Evolutionary conservation across 257 asterid genomes (phyloP), one percentile per base, ranked within the genome.

Genomic region (Nicotiana noctiflora): DNA sequence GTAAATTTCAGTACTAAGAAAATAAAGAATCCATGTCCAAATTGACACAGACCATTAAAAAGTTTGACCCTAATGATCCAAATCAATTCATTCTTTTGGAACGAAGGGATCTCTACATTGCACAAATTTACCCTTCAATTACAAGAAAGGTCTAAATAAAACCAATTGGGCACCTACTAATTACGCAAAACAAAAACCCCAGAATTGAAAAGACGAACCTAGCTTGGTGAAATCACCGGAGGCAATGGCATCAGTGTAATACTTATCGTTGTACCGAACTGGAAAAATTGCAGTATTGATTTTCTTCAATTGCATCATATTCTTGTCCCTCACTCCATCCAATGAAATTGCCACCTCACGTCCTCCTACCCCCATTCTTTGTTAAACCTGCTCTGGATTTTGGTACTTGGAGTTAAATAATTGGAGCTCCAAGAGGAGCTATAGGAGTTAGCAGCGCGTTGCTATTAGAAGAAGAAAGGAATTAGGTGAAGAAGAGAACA

Each of bases 271-370:
- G 89, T 95, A 95, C 10, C 93, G 92, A 75, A 93, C 97, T 21
- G 99, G 97, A 85, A 95, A 95, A 17, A 95, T 92, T 18, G 91
- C 97, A 55, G 93, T 90, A 87, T 95, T 95, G 83, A 93, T 97
- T 90, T 93, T 93, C 77, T 93, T 95, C 82, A 95, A 87, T 75
- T 95, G 98, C 99, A 95, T 92, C 89, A 91, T 23, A 85, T 95
- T 95, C 90, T 95, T 95, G 85, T 95, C 99, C 87, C 97, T 88
- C 77, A 95, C 89, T 13, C 92, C 92, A 80, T 93, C 99, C 85
- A 93, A 86, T 74, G 97, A 91, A 80, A 91, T 92, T 18, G 92
- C 81, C 68, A 84, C 86, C 59, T 91, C 97, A 79, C 96, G 83
- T 63, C 96, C 96, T n/a, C 56, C 56, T 2, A 3, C 15, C 6